Conservation (phyloP, 352 stramenopile species). For the Globisporangium abappressorium region DNA sequence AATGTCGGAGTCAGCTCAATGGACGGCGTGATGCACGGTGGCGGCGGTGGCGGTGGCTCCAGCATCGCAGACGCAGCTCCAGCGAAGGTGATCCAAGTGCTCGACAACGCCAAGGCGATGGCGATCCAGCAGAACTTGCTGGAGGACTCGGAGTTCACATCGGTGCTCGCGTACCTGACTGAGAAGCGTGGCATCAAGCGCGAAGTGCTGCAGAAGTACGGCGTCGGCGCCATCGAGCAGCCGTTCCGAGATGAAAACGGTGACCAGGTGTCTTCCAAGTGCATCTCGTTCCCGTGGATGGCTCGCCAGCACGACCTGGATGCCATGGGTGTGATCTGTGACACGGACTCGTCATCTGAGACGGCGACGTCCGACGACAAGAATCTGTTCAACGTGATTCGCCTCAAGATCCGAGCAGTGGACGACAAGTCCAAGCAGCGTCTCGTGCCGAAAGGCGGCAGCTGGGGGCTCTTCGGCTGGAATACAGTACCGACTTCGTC, state of each 20-base stretch:
- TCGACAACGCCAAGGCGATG: conserved; percentile 85
- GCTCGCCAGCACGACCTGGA: conserved; percentile 77
- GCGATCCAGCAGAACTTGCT: conserved; percentile 81
- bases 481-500: conserved; percentile 91
- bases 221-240: conserved; percentile 87
- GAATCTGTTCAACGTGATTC: conserved; percentile 76
- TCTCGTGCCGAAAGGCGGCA: conserved; percentile 89
- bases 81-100: conserved; percentile 68
- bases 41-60: conserved; percentile 5
- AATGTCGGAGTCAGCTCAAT: conserved; percentile 49
- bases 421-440: conserved; percentile 87
- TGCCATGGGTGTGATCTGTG: conserved; percentile 78
- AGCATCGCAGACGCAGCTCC: conserved; percentile 21
- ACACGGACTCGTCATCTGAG: conserved; percentile 21
- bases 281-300: conserved; percentile 97
- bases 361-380: conserved; percentile 37
- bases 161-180: conserved; percentile 73
- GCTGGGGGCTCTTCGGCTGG: conserved; percentile 99
- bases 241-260: conserved; percentile 69
- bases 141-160: conserved; percentile 55
- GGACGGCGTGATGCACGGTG: conserved; percentile 33
- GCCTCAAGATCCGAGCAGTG: conserved; percentile 83
- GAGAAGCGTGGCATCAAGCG: conserved; percentile 59
- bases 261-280: conserved; percentile 61
- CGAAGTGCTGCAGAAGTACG: conserved; percentile 85